Conservation (phyloP, 2,329 filamentous ascomycete species). For the Chaetomium olivaceum region DNA sequence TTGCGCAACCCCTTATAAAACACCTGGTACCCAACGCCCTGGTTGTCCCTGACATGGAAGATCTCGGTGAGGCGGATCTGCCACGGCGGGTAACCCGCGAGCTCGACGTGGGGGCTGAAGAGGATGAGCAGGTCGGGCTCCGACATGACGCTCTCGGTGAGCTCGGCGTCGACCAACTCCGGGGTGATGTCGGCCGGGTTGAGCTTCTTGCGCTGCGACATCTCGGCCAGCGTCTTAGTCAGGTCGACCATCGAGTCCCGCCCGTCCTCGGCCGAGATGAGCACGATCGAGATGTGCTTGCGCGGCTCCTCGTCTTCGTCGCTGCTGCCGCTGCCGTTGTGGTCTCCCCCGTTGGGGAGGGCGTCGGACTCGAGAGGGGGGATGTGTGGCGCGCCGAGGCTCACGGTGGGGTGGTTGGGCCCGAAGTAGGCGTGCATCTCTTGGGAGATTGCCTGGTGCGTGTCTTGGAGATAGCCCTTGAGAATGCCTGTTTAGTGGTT, state of each 20-base stretch:
- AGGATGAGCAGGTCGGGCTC: slow-evolving; percentile 89
- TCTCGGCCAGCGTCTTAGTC: slow-evolving; percentile 89
- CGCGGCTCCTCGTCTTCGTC: slow-evolving; percentile 40
- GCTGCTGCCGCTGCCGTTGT: slow-evolving; percentile 10
- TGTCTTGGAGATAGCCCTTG: slow-evolving; percentile 84
- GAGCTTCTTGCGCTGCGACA: slow-evolving; percentile 89
- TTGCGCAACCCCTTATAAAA: slow-evolving; percentile 83
- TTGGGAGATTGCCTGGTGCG: slow-evolving; percentile 74
- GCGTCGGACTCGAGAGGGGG: slow-evolving; percentile 55
- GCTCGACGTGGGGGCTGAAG: slow-evolving; percentile 78
- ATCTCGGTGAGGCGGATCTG: slow-evolving; percentile 94
- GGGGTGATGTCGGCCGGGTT: slow-evolving; percentile 76
- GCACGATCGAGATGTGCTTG: slow-evolving; percentile 61
- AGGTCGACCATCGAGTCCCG: slow-evolving; percentile 93
- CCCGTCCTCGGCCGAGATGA: slow-evolving; percentile 86
- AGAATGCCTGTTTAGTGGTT: slow-evolving; percentile 64
- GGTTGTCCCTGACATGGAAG: slow-evolving; percentile 74
- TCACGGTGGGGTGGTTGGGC: slow-evolving; percentile 68
- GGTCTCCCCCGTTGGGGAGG: slow-evolving; percentile 39
- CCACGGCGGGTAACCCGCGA: slow-evolving; percentile 95
- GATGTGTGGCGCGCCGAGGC: slow-evolving; percentile 70
- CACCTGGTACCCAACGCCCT: slow-evolving; percentile 88
- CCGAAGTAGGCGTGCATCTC: slow-evolving; percentile 90
- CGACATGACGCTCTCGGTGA: slow-evolving; percentile 74
- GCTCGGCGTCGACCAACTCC: slow-evolving; percentile 86